Percentiles rank a stretch among this genome's conserved stretches.
These are phyloP conservation scores for Rutstroemia sp. DNA, from an alignment of 2,329 filamentous ascomycete genomes.

Conservation along the genomic window DNA sequence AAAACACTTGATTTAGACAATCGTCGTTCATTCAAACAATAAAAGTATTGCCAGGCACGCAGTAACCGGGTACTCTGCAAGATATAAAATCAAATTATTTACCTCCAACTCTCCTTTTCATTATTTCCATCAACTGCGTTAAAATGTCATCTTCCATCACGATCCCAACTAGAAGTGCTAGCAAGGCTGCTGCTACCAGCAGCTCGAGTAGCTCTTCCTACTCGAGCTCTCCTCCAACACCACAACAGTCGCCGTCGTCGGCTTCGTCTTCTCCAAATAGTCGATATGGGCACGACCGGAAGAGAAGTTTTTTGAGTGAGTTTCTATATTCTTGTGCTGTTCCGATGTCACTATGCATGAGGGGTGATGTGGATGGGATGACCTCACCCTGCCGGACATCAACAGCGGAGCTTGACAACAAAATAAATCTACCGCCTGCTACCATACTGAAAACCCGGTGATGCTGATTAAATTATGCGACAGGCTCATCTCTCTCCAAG, in stretches of 20 bases:
- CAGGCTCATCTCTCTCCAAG: slow-evolving; percentile 64
- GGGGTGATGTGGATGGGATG: no score
- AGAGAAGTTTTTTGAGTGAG: slow-evolving; percentile 56
- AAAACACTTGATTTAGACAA: no score
- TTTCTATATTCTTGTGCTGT: slow-evolving; percentile 16
- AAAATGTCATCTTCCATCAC: slow-evolving; percentile 59
- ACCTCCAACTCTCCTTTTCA: slow-evolving; percentile 8
- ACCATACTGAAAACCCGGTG: slow-evolving; percentile 18
- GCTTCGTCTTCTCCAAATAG: slow-evolving; percentile 30
- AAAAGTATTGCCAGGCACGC: no score
- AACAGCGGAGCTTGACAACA: slow-evolving; percentile 2
- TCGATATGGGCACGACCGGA: slow-evolving; percentile 44
- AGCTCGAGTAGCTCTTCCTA: slow-evolving; percentile 44
- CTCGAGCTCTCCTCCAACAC: slow-evolving; percentile 47
- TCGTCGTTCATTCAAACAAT: no score
- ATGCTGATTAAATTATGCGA: not conserved
- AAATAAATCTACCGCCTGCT: not conserved
- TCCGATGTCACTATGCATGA: not conserved
- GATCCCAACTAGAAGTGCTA: slow-evolving; percentile 46
- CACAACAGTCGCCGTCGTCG: slow-evolving; percentile 36
- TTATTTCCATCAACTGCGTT: slow-evolving; percentile 3
- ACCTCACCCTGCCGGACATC: no score
- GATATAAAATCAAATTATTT: not conserved
- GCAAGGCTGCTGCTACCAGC: slow-evolving; percentile 36
- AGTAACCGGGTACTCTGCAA: not conserved